A percentile compares a stretch with the other conserved stretches of the same genome.
Evolutionary conservation across 2,329 filamentous ascomycete genomes (phyloP).

Genomic region (Mycosphaerella sp.): DNA sequence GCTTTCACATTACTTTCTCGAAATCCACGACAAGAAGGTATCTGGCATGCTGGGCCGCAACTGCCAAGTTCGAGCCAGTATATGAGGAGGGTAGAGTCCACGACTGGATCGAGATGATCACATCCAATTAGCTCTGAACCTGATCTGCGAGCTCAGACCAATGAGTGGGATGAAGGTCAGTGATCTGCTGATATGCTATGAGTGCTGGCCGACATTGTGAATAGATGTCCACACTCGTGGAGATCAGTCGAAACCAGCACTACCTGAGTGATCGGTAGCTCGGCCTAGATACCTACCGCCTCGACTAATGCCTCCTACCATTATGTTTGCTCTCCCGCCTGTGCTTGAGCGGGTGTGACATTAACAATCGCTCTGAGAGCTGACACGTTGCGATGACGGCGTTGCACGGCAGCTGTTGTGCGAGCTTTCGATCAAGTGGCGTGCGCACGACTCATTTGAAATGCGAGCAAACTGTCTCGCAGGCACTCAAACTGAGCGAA

Average conservation of each 20-base stretch:
- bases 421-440: not conserved
- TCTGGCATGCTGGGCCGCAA: conserved; percentile 33
- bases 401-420: conserved; percentile 9
- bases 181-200: not conserved
- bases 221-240: conserved; percentile 19
- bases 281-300: not conserved
- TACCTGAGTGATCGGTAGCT: conserved; percentile 3
- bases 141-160: conserved; percentile 15
- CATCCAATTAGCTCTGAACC: not conserved
- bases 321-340: conserved; percentile 8
- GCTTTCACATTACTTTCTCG: conserved; percentile 31
- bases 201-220: not conserved
- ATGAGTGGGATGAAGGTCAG: conserved; percentile 15
- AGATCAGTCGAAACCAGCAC: conserved; percentile 12
- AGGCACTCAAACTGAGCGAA: not conserved
- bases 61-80: conserved; percentile 25
- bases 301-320: not conserved
- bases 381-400: not conserved
- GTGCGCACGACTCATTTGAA: not conserved
- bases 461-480: conserved; percentile 1
- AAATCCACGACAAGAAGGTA: conserved; percentile 32
- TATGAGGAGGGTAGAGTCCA: conserved; percentile 22
- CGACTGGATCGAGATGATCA: conserved; percentile 16
- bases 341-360: conserved; percentile 9
- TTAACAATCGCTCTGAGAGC: not conserved